Conservation (phyloP, 1,284 basidiomycete species). For the Somion occarium region DNA sequence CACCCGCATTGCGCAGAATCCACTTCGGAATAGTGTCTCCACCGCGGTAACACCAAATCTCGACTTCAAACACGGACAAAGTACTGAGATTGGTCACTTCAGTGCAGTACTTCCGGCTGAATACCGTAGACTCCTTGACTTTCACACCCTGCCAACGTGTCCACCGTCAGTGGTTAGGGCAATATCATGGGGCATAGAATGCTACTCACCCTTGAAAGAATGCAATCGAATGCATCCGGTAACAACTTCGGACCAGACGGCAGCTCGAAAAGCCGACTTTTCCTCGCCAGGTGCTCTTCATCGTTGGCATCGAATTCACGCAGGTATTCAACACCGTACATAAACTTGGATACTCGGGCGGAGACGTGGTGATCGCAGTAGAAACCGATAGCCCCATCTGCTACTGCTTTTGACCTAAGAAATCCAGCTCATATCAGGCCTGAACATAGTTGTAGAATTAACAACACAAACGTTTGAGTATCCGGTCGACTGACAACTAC, state of each 20-base stretch:
- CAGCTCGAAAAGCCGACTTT: conserved; percentile 63
- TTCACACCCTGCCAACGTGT: conserved; percentile 49
- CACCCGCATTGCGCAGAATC: conserved; percentile 62
- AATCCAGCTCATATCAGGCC: background rate
- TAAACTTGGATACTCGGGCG: conserved; percentile 69
- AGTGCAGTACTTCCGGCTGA: conserved; percentile 75
- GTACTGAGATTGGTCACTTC: conserved; percentile 71
- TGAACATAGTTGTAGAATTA: background rate
- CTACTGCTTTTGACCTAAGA: conserved; percentile 70
- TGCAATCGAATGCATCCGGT: conserved; percentile 77
- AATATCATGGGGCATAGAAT: conserved; percentile 10
- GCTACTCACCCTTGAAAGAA: conserved; percentile 54
- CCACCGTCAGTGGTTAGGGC: background rate
- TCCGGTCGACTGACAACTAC: conserved; percentile 70
- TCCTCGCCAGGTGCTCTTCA: conserved; percentile 58
- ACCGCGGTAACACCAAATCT: conserved; percentile 76
- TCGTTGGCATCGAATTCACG: conserved; percentile 61
- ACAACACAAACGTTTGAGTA: conserved; percentile 57
- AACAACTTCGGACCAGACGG: conserved; percentile 70
- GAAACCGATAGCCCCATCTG: conserved; percentile 76
- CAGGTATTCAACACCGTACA: conserved; percentile 77
- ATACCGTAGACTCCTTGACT: conserved; percentile 76
- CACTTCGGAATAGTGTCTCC: conserved; percentile 63
- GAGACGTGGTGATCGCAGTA: conserved; percentile 79
- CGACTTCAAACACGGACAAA: conserved; percentile 73